Conservation (phyloP, 1,284 basidiomycete species). For the Malassezia nana region DNA sequence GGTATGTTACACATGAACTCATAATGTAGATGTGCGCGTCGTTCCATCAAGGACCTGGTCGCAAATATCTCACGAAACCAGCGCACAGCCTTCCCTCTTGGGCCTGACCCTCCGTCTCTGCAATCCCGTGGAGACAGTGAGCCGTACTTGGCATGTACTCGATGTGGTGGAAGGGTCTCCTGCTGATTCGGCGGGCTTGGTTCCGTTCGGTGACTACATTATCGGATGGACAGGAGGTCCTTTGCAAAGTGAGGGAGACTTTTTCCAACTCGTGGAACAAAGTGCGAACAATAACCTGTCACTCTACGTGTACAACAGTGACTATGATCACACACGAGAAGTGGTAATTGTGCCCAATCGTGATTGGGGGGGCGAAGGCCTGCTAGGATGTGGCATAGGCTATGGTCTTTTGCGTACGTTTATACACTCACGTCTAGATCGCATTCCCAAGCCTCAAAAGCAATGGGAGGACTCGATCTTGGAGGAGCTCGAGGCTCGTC, state of each 20-base stretch:
- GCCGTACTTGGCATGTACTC: slow-evolving; percentile 77
- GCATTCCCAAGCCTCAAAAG: slow-evolving; percentile 17
- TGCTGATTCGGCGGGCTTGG: slow-evolving; percentile 66
- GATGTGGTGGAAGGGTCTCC: slow-evolving; percentile 93
- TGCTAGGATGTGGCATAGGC: slow-evolving; percentile 43
- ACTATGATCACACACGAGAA: slow-evolving; percentile 62
- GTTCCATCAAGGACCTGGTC: slow-evolving; percentile 73
- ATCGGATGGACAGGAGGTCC: slow-evolving; percentile 91
- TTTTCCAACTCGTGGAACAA: slow-evolving; percentile 88
- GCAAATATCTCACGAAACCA: slow-evolving; percentile 55
- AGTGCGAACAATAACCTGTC: slow-evolving; percentile 84
- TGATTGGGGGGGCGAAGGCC: slow-evolving; percentile 43
- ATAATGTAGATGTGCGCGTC: slow-evolving; percentile 60
- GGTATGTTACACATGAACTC: slow-evolving; percentile 54
- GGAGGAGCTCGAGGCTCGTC: neutral
- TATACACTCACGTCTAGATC: slow-evolving; percentile 3
- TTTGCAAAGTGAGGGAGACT: slow-evolving; percentile 73
- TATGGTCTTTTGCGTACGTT: slow-evolving; percentile 34
- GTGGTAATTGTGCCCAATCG: slow-evolving; percentile 39
- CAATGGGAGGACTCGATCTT: neutral
- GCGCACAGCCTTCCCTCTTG: slow-evolving; percentile 60
- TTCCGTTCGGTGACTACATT: slow-evolving; percentile 79
- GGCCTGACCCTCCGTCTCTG: slow-evolving; percentile 86
- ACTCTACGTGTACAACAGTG: slow-evolving; percentile 91
- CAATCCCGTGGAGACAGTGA: slow-evolving; percentile 33